Evolutionary conservation across 2,329 filamentous ascomycete species (phyloP), one percentile per base, ranked within the genome.

Genomic region (Malbranchea zuffiana): DNA sequence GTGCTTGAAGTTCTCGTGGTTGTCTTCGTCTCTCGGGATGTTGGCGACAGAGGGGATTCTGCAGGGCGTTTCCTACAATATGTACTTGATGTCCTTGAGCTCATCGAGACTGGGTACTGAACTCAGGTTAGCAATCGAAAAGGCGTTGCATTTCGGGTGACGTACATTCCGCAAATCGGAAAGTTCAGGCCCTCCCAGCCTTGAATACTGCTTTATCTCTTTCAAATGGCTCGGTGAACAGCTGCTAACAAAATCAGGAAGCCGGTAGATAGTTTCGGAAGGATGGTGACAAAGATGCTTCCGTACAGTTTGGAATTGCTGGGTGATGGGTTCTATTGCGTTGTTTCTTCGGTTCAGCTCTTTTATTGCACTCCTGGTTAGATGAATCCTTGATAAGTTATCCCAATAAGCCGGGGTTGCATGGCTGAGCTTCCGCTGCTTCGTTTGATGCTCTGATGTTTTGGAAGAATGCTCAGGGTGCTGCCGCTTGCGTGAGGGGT

Each of bases 261-360:
- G 37, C n/a, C n/a, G n/a, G n/a, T n/a, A n/a, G n/a, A n/a, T n/a
- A n/a, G n/a, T n/a, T n/a, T n/a, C n/a, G n/a, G n/a, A n/a, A n/a
- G n/a, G n/a, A n/a, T n/a, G n/a, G n/a, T n/a, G n/a, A n/a, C n/a
- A n/a, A n/a, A n/a, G n/a, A n/a, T n/a, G n/a, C n/a, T n/a, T n/a
- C n/a, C n/a, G n/a, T n/a, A n/a, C n/a, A n/a, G n/a, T n/a, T n/a
- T n/a, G n/a, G 23, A n/a, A n/a, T 25, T 20, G 30, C 37, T 27
- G 32, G 34, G 12, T 35, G 37, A 35, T n/a, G 23, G 23, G 23
- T 25, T n/a, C n/a, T 7, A 25, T 7, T 7, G 7, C 6, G 4
- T 26, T 21, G 31, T 42, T 48, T 21, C 48, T 43, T 37, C 40
- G 44, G 36, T 52, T 41, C 10, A 52, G 28, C 41, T 52, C 50